These are phyloP conservation scores for Globisporangium apiculatum DNA, from an alignment of 352 stramenopile species.

Conservation along the genomic window DNA sequence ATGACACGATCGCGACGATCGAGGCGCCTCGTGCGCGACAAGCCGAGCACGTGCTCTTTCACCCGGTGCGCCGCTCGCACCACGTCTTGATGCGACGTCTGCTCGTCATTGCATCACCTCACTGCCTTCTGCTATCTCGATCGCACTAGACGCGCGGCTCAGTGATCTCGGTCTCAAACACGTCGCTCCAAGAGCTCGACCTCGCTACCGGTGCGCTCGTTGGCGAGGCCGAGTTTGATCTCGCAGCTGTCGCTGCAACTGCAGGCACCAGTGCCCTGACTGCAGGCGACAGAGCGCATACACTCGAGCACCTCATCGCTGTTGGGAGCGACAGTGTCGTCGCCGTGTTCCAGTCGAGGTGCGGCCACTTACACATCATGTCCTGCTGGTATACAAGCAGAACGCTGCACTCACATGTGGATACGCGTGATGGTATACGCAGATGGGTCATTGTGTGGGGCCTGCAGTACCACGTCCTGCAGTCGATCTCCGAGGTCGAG, in stretches of 20 bases:
- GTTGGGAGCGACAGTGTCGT: constrained; percentile 42
- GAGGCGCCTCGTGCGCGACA: constrained; percentile 7
- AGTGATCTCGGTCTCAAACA: constrained; percentile 45
- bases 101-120: not conserved
- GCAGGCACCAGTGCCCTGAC: not conserved
- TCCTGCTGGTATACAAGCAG: not conserved
- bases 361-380: not conserved
- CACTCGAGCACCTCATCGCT: constrained; percentile 45
- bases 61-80: constrained; percentile 3
- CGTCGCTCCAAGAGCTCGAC: constrained; percentile 61
- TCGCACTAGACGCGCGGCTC: constrained; percentile 24
- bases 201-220: constrained; percentile 39
- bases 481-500: constrained; percentile 55
- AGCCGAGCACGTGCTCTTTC: constrained; percentile 15
- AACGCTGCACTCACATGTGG: too few relatives aligned
- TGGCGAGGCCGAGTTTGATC: constrained; percentile 60
- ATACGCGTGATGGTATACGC: constrained; percentile 6
- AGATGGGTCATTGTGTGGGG: constrained; percentile 50
- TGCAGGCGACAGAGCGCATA: constrained; percentile 11
- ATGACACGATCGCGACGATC: constrained; percentile 1
- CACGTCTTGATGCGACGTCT: too few relatives aligned
- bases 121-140: not conserved
- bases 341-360: constrained; percentile 43
- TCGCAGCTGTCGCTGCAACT: constrained; percentile 17
- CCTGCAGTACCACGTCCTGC: constrained; percentile 46